These are phyloP conservation scores for Dryadomyces quercus-mongolicae DNA, from an alignment of 2,329 filamentous ascomycete genomes.

Conservation along the genomic window DNA sequence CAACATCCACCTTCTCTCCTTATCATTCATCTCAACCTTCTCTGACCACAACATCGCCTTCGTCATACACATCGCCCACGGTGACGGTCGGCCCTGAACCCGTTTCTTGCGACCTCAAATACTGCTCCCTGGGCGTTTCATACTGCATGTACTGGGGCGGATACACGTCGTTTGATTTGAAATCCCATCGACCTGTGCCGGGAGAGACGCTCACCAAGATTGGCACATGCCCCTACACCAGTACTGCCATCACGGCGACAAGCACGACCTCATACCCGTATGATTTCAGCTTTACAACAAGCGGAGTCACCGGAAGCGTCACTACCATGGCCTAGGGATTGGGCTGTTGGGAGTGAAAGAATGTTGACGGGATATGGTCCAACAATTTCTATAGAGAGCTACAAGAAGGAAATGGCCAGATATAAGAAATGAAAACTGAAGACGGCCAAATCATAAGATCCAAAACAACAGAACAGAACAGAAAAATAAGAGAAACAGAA, in stretches of 20 bases:
- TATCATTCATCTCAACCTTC: neutral
- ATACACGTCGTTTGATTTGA: constrained; percentile 11
- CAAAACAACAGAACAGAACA: neutral
- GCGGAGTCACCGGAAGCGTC: neutral
- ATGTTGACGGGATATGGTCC: neutral
- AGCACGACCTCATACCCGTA: neutral
- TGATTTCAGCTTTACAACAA: neutral
- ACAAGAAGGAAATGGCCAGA: neutral
- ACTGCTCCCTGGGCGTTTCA: constrained; percentile 11
- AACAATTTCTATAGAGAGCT: neutral
- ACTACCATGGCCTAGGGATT: neutral
- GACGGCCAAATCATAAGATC: neutral
- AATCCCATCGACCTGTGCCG: constrained; percentile 7
- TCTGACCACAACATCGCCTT: neutral
- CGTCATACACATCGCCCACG: neutral
- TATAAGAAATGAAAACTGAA: neutral
- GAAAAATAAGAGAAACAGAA: neutral
- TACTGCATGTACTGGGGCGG: constrained; percentile 14
- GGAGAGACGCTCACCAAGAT: constrained; percentile 11
- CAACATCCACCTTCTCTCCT: neutral
- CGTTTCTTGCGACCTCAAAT: constrained; percentile 8
- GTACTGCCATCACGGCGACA: neutral
- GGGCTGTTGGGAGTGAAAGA: neutral
- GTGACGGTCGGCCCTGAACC: neutral
- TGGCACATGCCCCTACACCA: constrained; percentile 4